phyloP scores from a whole-genome alignment of 345 rosid genomes.

The Citrus medica region DNA sequence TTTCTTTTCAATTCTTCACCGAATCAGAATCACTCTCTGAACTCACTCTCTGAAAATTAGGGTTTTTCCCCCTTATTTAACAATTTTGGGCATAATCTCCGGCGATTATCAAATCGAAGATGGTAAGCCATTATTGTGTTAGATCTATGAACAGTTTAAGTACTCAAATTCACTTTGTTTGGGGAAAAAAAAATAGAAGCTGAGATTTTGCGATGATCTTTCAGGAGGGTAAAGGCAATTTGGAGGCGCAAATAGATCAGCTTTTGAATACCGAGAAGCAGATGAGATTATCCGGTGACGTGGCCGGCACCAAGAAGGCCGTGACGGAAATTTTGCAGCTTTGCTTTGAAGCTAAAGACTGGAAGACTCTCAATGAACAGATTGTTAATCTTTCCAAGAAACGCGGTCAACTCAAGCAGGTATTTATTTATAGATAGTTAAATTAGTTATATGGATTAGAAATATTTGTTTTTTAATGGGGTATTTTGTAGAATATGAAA shows the following conservation, averaged over 20 bases:
- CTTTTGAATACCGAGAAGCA: constrained; percentile 79
- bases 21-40: neutral
- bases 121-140: constrained; percentile 22
- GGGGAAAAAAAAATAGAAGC: no score
- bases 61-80: neutral
- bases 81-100: neutral
- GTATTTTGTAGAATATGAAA: neutral
- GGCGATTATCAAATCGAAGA: neutral
- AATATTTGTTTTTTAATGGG: neutral
- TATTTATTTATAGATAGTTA: neutral
- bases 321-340: constrained; percentile 68
- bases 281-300: constrained; percentile 77
- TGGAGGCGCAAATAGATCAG: constrained; percentile 66
- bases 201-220: neutral
- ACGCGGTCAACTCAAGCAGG: constrained; percentile 94
- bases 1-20: neutral
- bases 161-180: neutral
- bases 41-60: neutral
- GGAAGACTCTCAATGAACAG: constrained; percentile 76
- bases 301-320: constrained; percentile 72
- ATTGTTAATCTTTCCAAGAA: constrained; percentile 74
- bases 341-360: constrained; percentile 84
- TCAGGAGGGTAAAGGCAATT: constrained; percentile 48
- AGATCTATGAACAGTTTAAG: neutral
- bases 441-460: neutral